Evolutionary conservation across 1,284 basidiomycete species (phyloP).

Genomic region (Ustilago loliicola): DNA sequence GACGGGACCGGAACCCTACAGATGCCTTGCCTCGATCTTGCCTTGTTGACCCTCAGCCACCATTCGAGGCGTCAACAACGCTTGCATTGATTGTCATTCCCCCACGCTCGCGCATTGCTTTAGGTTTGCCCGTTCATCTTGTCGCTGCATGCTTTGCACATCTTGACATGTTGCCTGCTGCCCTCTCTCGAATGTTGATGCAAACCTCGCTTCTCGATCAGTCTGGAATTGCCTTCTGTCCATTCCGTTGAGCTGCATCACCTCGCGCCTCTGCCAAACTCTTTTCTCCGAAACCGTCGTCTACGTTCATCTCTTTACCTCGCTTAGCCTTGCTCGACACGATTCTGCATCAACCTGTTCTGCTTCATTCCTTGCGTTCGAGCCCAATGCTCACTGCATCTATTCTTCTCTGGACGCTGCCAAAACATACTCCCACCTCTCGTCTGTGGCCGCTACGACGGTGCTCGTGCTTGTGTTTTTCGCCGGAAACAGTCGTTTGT

Average conservation of each 20-base stretch:
- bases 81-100: conserved; percentile 3
- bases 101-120: conserved; percentile 19
- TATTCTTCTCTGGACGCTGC: background rate
- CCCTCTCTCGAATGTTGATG: conserved; percentile 10
- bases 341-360: conserved; percentile 31
- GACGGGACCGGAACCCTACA: conserved; percentile 13
- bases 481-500: conserved; percentile 28
- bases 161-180: conserved; percentile 9
- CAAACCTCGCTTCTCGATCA: conserved; percentile 15
- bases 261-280: background rate
- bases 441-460: background rate
- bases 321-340: conserved; percentile 23
- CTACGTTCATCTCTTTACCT: conserved; percentile 8
- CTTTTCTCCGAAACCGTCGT: background rate
- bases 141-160: conserved; percentile 11
- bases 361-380: conserved; percentile 23
- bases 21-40: conserved; percentile 15
- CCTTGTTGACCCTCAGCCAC: conserved; percentile 1
- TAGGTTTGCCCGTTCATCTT: conserved; percentile 1
- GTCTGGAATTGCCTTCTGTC: background rate
- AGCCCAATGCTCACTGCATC: conserved; percentile 13
- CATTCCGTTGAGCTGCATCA: conserved; percentile 42
- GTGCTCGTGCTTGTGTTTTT: conserved; percentile 8
- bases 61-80: background rate
- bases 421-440: conserved; percentile 14